phyloP scores from a whole-genome alignment of 257 asterid species.

The Cynanchum wilfordii region DNA sequence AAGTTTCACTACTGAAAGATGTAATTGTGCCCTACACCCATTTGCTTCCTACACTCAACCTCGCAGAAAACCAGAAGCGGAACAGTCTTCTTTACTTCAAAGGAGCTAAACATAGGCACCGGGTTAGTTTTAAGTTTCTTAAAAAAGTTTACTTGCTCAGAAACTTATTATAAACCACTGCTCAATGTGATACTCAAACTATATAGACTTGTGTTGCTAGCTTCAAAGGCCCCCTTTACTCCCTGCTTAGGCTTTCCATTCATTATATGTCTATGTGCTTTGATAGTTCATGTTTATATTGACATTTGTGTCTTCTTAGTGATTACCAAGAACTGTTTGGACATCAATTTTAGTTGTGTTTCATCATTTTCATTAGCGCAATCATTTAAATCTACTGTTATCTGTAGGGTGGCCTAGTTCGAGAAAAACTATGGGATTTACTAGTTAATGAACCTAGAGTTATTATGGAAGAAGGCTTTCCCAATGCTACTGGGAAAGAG shows the following conservation, averaged over 20 bases:
- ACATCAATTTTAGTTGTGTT: neutral
- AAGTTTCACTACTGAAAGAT: slow-evolving; percentile 88
- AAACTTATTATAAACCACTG: neutral
- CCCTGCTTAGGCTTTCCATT: neutral
- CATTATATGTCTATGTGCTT: neutral
- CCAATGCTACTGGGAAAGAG: slow-evolving; percentile 86
- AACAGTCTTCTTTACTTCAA: slow-evolving; percentile 79
- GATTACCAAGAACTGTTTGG: neutral
- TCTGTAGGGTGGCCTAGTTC: slow-evolving; percentile 72
- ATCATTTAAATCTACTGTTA: neutral
- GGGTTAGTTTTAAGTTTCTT: slow-evolving; percentile 48
- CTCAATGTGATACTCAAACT: neutral
- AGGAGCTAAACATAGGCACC: slow-evolving; percentile 96
- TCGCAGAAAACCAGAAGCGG: slow-evolving; percentile 54
- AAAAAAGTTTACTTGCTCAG: slow-evolving; percentile 4
- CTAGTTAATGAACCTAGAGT: slow-evolving; percentile 58
- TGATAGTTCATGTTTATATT: neutral
- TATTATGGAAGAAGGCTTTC: slow-evolving; percentile 88
- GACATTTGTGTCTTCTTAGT: neutral
- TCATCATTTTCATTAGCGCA: neutral
- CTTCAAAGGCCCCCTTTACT: neutral
- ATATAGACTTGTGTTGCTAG: neutral
- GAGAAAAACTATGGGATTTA: slow-evolving; percentile 85
- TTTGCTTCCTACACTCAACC: slow-evolving; percentile 64
- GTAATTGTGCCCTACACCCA: slow-evolving; percentile 86